Evolutionary conservation across 2,329 filamentous ascomycete genomes (phyloP).

Genomic region (Colletotrichum neosansevieriae): DNA sequence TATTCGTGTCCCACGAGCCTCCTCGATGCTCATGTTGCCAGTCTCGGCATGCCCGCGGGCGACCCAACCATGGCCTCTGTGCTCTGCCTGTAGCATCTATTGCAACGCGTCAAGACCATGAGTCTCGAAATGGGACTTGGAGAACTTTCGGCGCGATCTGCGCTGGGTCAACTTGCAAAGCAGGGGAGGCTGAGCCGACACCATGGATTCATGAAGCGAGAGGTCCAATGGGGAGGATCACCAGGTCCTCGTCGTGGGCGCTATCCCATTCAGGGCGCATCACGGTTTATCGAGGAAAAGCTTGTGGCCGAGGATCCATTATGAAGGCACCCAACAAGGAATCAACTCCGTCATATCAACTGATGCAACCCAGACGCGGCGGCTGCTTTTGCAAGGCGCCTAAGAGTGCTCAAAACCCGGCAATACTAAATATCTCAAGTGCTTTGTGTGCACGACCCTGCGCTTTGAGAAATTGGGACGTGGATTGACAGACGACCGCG

Average conservation of each 20-base stretch:
- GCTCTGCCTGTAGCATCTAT: neutral
- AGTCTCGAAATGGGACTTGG: neutral
- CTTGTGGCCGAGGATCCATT: neutral
- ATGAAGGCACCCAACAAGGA: neutral
- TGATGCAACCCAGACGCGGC: neutral
- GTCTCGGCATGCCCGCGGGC: neutral
- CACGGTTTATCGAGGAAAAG: neutral
- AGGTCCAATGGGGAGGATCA: neutral
- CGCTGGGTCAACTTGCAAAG: neutral
- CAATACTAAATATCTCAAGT: neutral
- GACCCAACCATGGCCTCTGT: neutral
- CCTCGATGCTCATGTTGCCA: neutral
- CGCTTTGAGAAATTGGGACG: neutral
- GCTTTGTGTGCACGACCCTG: neutral
- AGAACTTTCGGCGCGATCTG: too few relatives aligned
- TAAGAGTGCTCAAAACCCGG: neutral
- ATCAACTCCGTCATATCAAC: neutral
- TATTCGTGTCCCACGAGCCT: neutral
- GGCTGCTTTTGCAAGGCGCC: neutral
- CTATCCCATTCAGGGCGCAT: neutral
- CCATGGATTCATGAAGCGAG: neutral
- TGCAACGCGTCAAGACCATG: neutral
- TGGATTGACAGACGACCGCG: neutral
- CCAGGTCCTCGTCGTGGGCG: neutral
- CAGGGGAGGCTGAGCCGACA: neutral